Percentiles rank a stretch among this genome's conserved stretches.
These are phyloP conservation scores for Dacryopinax spathularia DNA, from an alignment of 768 basidiomycete genomes.

Conservation along the genomic window DNA sequence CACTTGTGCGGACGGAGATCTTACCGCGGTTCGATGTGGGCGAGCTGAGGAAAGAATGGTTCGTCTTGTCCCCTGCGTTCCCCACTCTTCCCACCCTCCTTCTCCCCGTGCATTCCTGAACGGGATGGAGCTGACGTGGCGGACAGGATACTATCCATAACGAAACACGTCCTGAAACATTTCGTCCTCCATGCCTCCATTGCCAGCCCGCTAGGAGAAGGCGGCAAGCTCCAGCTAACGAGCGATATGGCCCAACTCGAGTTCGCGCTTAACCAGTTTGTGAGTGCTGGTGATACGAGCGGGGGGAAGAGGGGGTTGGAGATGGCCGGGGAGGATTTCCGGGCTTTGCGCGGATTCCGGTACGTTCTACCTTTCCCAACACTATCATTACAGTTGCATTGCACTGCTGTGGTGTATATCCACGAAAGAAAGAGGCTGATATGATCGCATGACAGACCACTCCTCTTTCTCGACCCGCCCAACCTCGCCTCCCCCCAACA, in stretches of 20 bases:
- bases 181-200: slow-evolving; percentile 94
- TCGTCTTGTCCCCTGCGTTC: slow-evolving; percentile 12
- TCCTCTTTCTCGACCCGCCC: slow-evolving; percentile 76
- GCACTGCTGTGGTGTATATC: too few species aligned
- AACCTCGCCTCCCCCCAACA: slow-evolving; percentile 48
- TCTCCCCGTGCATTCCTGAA: neutral
- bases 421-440: too few species aligned
- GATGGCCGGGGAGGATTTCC: slow-evolving; percentile 74
- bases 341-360: slow-evolving; percentile 73
- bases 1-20: slow-evolving; percentile 66
- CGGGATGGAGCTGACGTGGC: neutral
- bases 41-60: slow-evolving; percentile 66
- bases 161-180: slow-evolving; percentile 63
- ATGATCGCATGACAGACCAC: slow-evolving; percentile 39
- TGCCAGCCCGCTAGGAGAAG: slow-evolving; percentile 77
- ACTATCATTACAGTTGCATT: too few species aligned
- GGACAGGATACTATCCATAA: slow-evolving; percentile 48
- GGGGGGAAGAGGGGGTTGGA: slow-evolving; percentile 32
- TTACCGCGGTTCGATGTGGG: slow-evolving; percentile 56
- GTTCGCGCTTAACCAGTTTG: slow-evolving; percentile 74
- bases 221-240: slow-evolving; percentile 84
- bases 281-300: slow-evolving; percentile 27
- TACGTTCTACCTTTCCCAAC: slow-evolving; percentile 25
- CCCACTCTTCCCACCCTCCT: slow-evolving; percentile 1
- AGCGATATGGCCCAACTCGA: slow-evolving; percentile 95